Evolutionary conservation across 345 rosid genomes (phyloP).

Genomic region (Citrus glauca): DNA sequence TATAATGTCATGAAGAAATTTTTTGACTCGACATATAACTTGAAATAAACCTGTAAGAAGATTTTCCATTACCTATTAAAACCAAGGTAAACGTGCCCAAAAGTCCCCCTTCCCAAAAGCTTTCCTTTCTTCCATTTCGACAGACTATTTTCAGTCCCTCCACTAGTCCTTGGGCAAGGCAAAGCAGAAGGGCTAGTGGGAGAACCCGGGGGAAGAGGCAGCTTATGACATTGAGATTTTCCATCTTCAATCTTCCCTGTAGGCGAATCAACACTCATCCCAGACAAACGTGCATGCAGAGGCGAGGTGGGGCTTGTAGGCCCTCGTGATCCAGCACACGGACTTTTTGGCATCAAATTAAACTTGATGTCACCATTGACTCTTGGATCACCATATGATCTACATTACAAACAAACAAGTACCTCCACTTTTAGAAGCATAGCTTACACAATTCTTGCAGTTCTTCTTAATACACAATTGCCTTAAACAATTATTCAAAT

Average conservation of each 20-base stretch:
- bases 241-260: conserved; percentile 58
- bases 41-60: not conserved
- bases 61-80: conserved; percentile 66
- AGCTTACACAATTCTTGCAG: not conserved
- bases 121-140: conserved; percentile 87
- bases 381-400: conserved; percentile 39
- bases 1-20: not conserved
- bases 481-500: not conserved
- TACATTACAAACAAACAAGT: conserved; percentile 1
- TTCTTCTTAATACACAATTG: not conserved
- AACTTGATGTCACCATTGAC: conserved; percentile 41
- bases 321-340: conserved; percentile 47
- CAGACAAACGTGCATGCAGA: conserved; percentile 50
- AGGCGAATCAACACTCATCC: conserved; percentile 56
- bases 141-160: conserved; percentile 34
- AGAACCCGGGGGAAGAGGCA: conserved; percentile 94
- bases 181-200: conserved; percentile 74
- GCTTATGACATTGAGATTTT: conserved; percentile 62
- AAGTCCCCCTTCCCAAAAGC: conserved; percentile 92
- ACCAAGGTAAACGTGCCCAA: conserved; percentile 90
- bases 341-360: conserved; percentile 47
- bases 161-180: conserved; percentile 37
- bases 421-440: conserved; percentile 5
- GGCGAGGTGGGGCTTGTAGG: conserved; percentile 79
- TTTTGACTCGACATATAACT: not conserved